Conservation (phyloP, 2,329 filamentous ascomycete genomes). For the Alternaria brassicicola region DNA sequence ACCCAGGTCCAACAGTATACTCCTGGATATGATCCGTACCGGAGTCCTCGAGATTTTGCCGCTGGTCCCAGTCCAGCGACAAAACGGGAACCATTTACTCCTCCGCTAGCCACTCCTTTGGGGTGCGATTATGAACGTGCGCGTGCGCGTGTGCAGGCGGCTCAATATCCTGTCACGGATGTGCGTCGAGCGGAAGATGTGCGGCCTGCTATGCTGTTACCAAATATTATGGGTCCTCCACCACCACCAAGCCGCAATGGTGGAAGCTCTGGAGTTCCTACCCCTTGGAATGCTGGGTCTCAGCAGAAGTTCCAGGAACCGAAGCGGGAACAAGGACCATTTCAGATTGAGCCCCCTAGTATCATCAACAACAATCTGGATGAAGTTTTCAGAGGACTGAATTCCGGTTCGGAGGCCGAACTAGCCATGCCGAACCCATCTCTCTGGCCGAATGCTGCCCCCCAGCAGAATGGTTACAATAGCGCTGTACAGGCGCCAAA, state of each 20-base stretch:
- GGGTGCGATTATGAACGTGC: background rate
- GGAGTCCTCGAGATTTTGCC: background rate
- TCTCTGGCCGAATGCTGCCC: background rate
- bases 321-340: background rate
- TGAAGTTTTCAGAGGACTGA: background rate
- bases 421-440: background rate
- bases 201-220: background rate
- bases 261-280: background rate
- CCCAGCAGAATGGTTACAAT: background rate
- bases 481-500: background rate
- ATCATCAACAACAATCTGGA: background rate
- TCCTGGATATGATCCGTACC: background rate
- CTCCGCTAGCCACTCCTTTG: background rate
- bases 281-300: background rate
- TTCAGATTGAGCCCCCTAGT: background rate
- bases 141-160: background rate
- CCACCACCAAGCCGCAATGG: background rate
- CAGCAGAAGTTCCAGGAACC: background rate
- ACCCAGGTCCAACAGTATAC: background rate
- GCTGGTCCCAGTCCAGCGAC: background rate
- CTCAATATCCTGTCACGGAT: background rate
- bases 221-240: background rate
- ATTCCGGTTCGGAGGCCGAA: background rate
- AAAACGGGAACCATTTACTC: background rate
- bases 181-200: background rate